A percentile compares a stretch with the other conserved stretches of the same genome.
These are phyloP conservation scores for Wickerhamomyces hampshirensis DNA, from an alignment of 805 yeast species.

Conservation along the genomic window DNA sequence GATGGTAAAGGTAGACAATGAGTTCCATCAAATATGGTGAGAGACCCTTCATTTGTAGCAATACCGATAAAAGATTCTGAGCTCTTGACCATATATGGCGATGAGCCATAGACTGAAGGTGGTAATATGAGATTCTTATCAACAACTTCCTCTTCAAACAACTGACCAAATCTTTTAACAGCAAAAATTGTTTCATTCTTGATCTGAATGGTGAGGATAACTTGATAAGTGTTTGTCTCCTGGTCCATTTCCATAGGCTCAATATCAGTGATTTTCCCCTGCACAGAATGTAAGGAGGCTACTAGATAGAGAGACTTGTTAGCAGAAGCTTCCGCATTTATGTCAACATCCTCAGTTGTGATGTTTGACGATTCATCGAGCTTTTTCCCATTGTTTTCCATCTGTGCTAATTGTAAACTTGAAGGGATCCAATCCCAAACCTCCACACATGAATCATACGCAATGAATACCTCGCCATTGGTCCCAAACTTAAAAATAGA, in stretches of 20 bases:
- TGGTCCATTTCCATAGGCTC: slow-evolving; percentile 25
- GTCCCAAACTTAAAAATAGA: slow-evolving; percentile 34
- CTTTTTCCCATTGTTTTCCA: slow-evolving; percentile 10
- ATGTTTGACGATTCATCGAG: slow-evolving; percentile 16
- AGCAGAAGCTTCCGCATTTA: no score
- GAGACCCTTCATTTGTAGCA: slow-evolving; percentile 25
- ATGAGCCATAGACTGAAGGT: slow-evolving; percentile 22
- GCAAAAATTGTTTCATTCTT: slow-evolving; percentile 11
- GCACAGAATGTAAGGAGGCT: slow-evolving; percentile 17
- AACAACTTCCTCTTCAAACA: slow-evolving; percentile 7
- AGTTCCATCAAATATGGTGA: slow-evolving; percentile 21
- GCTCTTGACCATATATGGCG: slow-evolving; percentile 21
- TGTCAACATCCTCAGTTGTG: no score
- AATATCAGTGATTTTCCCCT: slow-evolving; percentile 19
- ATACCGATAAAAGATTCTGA: slow-evolving; percentile 22
- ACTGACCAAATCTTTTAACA: slow-evolving; percentile 20
- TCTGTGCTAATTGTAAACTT: slow-evolving; percentile 10
- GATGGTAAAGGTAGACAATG: slow-evolving; percentile 15
- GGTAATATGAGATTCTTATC: slow-evolving; percentile 22
- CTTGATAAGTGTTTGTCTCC: slow-evolving; percentile 17
- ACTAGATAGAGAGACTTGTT: slow-evolving; percentile 23
- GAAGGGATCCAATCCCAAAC: slow-evolving; percentile 38
- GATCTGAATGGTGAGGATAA: slow-evolving; percentile 9
- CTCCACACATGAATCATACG: slow-evolving; percentile 26
- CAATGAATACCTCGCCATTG: slow-evolving; percentile 33